These are phyloP conservation scores for Phytophthora pistaciae DNA, from an alignment of 352 stramenopile species.

Conservation along the genomic window DNA sequence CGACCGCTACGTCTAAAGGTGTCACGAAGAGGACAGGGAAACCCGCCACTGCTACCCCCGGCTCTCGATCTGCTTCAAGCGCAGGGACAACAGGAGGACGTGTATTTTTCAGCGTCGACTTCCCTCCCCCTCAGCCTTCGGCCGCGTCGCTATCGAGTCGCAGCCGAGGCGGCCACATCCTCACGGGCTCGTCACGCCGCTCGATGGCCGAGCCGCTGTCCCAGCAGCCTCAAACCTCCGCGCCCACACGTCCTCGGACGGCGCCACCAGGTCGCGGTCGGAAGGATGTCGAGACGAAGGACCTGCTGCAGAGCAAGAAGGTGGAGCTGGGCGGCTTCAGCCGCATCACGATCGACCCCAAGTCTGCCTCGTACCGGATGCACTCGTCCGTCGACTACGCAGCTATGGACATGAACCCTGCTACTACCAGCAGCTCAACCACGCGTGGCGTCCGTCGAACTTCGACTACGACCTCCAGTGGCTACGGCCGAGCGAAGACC, in stretches of 20 bases:
- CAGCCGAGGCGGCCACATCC: slow-evolving; percentile 26
- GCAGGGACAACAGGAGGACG: slow-evolving; percentile 25
- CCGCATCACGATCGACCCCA: slow-evolving; percentile 34
- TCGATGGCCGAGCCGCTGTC: slow-evolving; percentile 30
- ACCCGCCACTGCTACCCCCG: slow-evolving; percentile 1
- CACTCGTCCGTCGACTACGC: slow-evolving; percentile 46
- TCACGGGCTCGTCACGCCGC: slow-evolving; percentile 23
- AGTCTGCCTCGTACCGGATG: slow-evolving; percentile 30
- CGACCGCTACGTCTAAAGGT: slow-evolving; percentile 26
- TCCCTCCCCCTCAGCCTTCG: slow-evolving; percentile 21
- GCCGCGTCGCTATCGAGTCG: slow-evolving; percentile 27
- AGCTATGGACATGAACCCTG: slow-evolving; percentile 11
- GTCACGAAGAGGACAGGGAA: slow-evolving; percentile 25
- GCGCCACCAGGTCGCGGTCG: slow-evolving; percentile 45
- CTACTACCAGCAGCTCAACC: slow-evolving; percentile 2
- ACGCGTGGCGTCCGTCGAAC: slow-evolving; percentile 26
- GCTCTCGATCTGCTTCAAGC: slow-evolving; percentile 19
- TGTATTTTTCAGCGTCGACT: slow-evolving; percentile 43
- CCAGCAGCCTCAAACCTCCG: slow-evolving; percentile 23
- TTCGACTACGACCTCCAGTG: slow-evolving; percentile 15
- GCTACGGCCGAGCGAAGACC: slow-evolving; percentile 37
- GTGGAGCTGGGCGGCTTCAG: slow-evolving; percentile 37
- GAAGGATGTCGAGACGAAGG: slow-evolving; percentile 56
- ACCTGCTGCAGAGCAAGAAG: slow-evolving; percentile 54
- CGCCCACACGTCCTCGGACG: slow-evolving; percentile 43